A percentile compares a stretch with the other conserved stretches of the same genome.
These are phyloP conservation scores for Suhomyces bribrorum DNA, from an alignment of 1,139 yeast species.

Conservation along the genomic window DNA sequence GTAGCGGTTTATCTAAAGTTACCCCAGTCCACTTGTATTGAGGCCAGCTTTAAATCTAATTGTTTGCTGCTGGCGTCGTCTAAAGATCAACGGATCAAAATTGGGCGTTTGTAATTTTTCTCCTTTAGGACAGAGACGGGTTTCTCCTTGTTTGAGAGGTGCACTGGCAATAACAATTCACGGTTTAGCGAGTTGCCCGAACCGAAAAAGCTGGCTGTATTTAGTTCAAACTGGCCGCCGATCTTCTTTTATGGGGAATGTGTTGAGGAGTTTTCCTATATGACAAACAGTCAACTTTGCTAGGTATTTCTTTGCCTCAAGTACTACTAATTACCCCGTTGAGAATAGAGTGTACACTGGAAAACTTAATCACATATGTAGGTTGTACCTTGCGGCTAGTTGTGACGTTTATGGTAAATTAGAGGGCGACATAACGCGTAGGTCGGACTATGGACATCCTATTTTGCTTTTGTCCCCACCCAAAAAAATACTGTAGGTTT, in stretches of 20 bases:
- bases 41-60: no score
- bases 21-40: no score
- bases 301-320: no score
- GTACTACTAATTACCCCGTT: no score
- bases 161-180: background rate
- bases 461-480: background rate
- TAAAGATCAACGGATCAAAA: conserved; percentile 13
- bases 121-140: conserved; percentile 11
- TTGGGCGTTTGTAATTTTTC: conserved; percentile 14
- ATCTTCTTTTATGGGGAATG: background rate
- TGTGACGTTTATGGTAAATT: conserved; percentile 2
- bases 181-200: background rate
- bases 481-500: background rate
- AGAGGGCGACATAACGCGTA: conserved; percentile 6
- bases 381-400: conserved; percentile 5
- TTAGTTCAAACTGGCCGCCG: background rate
- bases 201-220: background rate
- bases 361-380: background rate
- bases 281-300: no score
- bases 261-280: background rate
- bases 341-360: no score
- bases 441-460: background rate
- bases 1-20: no score
- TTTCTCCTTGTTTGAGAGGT: conserved; percentile 5
- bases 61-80: conserved; percentile 8